Conservation (phyloP, 305 asterid genomes). For the Solanum aculeatissimum region DNA sequence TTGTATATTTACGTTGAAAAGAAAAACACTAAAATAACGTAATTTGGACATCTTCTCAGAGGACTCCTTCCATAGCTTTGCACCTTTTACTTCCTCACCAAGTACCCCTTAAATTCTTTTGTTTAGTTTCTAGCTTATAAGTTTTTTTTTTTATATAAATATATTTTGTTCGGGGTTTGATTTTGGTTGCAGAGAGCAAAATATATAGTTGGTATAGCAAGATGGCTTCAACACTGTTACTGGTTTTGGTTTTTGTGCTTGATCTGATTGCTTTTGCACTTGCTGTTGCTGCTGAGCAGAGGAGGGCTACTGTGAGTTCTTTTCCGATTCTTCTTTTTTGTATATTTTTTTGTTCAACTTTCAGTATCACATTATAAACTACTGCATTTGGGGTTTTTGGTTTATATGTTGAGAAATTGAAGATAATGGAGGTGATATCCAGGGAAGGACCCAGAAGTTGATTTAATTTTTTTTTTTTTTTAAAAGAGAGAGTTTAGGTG, state of each 20-base stretch:
- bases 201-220: neutral
- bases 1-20: neutral
- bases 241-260: constrained; percentile 36
- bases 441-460: neutral
- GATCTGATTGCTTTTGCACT: constrained; percentile 74
- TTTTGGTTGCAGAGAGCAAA: neutral
- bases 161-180: neutral
- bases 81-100: neutral
- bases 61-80: neutral
- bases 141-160: neutral
- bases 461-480: neutral
- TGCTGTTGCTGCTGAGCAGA: constrained; percentile 73
- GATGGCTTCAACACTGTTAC: constrained; percentile 49
- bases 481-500: too few species aligned
- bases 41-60: neutral
- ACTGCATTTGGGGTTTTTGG: neutral
- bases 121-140: too few species aligned
- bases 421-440: neutral
- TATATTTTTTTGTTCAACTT: neutral
- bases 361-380: neutral
- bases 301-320: constrained; percentile 51
- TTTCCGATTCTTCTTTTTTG: neutral
- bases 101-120: neutral
- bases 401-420: neutral
- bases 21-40: neutral